Percentiles rank a stretch among this genome's conserved stretches.
phyloP scores from a whole-genome alignment of 371 early-diverging fungal species.

The Syncephalastrum racemosum region DNA sequence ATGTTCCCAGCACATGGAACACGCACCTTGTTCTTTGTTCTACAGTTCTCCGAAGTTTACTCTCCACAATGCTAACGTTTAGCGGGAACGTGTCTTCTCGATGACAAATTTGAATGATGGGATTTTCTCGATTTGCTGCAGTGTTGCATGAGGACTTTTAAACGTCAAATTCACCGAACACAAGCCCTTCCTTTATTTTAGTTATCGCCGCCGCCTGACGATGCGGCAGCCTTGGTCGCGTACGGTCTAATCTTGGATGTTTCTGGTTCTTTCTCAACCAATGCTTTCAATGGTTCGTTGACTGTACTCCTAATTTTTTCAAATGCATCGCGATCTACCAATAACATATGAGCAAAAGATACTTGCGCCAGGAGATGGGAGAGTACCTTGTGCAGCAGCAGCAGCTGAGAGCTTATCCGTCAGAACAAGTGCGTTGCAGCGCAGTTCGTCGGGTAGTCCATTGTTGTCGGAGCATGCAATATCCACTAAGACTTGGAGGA shows the following conservation, averaged over 20 bases:
- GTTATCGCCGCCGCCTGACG: neutral
- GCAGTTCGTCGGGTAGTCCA: constrained; percentile 28
- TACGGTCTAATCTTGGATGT: neutral
- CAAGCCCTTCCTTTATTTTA: neutral
- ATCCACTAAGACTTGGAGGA: constrained; percentile 46
- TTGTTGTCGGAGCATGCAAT: constrained; percentile 24
- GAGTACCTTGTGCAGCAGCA: constrained; percentile 15
- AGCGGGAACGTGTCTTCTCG: too few species aligned
- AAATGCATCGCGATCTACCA: neutral
- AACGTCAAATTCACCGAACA: neutral
- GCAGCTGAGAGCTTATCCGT: constrained; percentile 44
- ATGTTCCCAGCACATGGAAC: too few species aligned
- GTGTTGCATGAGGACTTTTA: too few species aligned
- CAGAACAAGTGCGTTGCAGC: constrained; percentile 54
- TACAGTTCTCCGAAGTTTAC: too few species aligned
- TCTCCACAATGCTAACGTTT: too few species aligned
- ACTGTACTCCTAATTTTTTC: constrained; percentile 2
- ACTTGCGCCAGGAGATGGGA: too few species aligned
- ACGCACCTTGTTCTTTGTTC: too few species aligned
- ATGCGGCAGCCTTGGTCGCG: constrained; percentile 7
- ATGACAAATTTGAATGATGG: too few species aligned
- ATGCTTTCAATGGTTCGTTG: constrained; percentile 1
- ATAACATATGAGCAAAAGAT: neutral
- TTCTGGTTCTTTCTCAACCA: constrained; percentile 1
- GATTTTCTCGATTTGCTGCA: too few species aligned